Conservation (phyloP, 225 moss, liverwort and hornwort genomes). For the Rhytidiadelphus loreus region DNA sequence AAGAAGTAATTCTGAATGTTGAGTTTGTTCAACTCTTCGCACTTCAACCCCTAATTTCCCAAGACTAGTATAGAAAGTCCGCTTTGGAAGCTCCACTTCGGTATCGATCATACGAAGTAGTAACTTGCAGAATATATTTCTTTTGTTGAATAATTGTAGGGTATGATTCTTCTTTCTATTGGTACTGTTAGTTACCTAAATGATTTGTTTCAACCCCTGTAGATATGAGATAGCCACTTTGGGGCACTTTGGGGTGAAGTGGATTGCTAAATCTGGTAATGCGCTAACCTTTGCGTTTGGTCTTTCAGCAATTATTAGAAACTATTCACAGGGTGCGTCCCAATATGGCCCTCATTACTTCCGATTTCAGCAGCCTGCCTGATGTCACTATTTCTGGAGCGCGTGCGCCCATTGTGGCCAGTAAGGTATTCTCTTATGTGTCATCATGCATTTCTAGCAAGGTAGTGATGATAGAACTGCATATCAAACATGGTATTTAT, state of each 20-base stretch:
- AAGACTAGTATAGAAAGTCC: neutral
- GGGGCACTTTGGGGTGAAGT: neutral
- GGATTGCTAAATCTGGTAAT: neutral
- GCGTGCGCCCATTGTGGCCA: slow-evolving; percentile 85
- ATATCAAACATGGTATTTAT: neutral
- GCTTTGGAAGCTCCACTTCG: neutral
- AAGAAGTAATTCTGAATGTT: neutral
- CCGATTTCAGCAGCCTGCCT: slow-evolving; percentile 90
- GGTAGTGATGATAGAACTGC: neutral
- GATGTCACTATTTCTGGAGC: slow-evolving; percentile 72
- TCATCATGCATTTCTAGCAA: neutral
- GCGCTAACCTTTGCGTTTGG: neutral
- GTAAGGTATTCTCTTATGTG: slow-evolving; percentile 50
- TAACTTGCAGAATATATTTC: neutral
- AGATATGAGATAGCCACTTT: neutral
- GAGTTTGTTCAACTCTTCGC: neutral
- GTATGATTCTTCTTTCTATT: neutral
- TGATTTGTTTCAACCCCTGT: neutral
- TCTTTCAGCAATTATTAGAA: slow-evolving; percentile 70
- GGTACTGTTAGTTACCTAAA: neutral
- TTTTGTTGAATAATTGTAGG: neutral
- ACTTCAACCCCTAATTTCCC: neutral
- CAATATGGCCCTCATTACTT: slow-evolving; percentile 80
- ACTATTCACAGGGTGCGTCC: slow-evolving; percentile 75
- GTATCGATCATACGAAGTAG: neutral